These are phyloP conservation scores for Trypethelium eluteriae DNA, from an alignment of 495 filamentous ascomycete genomes.

Conservation along the genomic window DNA sequence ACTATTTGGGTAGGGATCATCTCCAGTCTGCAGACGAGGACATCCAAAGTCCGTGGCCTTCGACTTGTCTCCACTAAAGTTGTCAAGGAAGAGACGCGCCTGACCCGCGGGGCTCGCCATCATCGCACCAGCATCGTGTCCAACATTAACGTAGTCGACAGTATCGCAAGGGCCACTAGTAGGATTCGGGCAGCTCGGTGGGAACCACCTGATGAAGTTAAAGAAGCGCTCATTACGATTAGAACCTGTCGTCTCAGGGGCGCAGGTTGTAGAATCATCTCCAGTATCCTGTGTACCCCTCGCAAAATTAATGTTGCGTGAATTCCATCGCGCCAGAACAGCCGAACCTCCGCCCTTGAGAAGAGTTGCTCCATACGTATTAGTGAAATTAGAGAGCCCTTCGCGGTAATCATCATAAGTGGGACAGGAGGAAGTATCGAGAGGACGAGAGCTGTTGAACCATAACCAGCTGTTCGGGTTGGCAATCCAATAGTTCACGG, in stretches of 20 bases:
- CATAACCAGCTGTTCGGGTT: slow-evolving; percentile 24
- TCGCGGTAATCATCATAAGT: slow-evolving; percentile 24
- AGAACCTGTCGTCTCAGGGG: slow-evolving; percentile 18
- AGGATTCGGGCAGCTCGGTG: slow-evolving; percentile 17
- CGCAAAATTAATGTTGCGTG: slow-evolving; percentile 19
- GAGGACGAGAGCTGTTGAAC: slow-evolving; percentile 19
- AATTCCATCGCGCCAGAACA: slow-evolving; percentile 22
- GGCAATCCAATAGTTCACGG: slow-evolving; percentile 23
- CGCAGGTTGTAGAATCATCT: slow-evolving; percentile 22
- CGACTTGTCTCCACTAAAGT: slow-evolving; percentile 21
- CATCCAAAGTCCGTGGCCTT: slow-evolving; percentile 23
- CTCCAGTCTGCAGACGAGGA: slow-evolving; percentile 21
- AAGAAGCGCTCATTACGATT: slow-evolving; percentile 27
- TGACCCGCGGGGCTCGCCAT: slow-evolving; percentile 21
- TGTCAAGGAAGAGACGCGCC: slow-evolving; percentile 26
- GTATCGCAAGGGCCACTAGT: slow-evolving; percentile 19
- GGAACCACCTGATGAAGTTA: slow-evolving; percentile 24
- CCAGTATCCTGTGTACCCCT: slow-evolving; percentile 20
- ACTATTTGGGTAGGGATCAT: slow-evolving; percentile 22
- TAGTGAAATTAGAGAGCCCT: slow-evolving; percentile 21
- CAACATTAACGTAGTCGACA: slow-evolving; percentile 20
- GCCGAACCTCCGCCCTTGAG: slow-evolving; percentile 17
- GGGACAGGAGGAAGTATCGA: slow-evolving; percentile 16
- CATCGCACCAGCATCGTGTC: slow-evolving; percentile 23
- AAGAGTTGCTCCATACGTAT: slow-evolving; percentile 20